These are phyloP conservation scores for Crepidotus variabilis DNA, from an alignment of 768 basidiomycete species.

Conservation along the genomic window DNA sequence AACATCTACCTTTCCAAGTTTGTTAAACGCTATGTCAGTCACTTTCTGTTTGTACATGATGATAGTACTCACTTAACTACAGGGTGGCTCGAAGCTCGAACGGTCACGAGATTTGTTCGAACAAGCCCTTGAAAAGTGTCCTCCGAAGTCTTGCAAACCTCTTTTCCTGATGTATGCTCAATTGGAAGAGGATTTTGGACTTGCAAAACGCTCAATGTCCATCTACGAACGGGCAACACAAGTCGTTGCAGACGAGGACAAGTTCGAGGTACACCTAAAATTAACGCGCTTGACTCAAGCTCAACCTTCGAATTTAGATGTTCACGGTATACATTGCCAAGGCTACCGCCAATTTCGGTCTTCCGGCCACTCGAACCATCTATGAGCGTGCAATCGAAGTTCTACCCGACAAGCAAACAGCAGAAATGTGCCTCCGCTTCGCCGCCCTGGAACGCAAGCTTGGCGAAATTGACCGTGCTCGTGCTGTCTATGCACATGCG, in stretches of 20 bases:
- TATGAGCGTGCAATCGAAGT: constrained; percentile 94
- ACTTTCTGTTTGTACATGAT: neutral
- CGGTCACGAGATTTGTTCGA: constrained; percentile 97
- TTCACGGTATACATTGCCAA: constrained; percentile 97
- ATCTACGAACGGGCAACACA: constrained; percentile 92
- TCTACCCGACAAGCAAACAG: constrained; percentile 90
- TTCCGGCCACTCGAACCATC: constrained; percentile 93
- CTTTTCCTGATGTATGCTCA: constrained; percentile 96
- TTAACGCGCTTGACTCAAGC: neutral
- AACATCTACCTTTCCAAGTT: constrained; percentile 98
- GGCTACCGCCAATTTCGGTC: constrained; percentile 91
- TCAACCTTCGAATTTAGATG: constrained; percentile 53
- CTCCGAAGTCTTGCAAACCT: constrained; percentile 90
- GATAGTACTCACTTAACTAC: neutral
- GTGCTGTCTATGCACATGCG: constrained; percentile 95
- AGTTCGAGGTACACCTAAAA: constrained; percentile 83
- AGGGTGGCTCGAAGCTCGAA: constrained; percentile 94
- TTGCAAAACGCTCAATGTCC: constrained; percentile 94
- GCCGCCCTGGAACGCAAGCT: constrained; percentile 95
- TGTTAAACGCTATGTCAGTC: constrained; percentile 87
- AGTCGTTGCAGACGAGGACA: constrained; percentile 85
- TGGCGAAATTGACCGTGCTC: constrained; percentile 96
- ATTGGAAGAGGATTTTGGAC: constrained; percentile 90
- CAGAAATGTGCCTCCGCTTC: constrained; percentile 97
- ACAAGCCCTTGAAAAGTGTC: constrained; percentile 95